Evolutionary conservation across 2,329 filamentous ascomycete species (phyloP), one percentile per base, ranked within the genome.

Genomic region (Nemania abortiva): DNA sequence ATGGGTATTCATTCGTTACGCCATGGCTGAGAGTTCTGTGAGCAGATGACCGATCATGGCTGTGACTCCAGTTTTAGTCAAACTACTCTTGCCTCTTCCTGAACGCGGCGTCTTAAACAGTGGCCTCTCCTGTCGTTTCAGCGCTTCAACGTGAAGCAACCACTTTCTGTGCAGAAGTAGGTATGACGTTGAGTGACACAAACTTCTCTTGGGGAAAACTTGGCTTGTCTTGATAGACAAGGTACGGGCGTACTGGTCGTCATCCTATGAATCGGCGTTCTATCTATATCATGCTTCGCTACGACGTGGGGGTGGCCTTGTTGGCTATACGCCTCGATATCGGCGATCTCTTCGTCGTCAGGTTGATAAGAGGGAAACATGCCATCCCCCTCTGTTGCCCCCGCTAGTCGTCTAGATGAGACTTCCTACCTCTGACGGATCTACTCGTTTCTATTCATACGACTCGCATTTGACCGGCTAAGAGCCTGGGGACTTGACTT

Each of bases 221-320:
- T 5, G 5, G 24, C 24, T 27, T 27, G 24, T 5, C 24, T 27
- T 27, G 24, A 27, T 27, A 27, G 24, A 37, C 2, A 2, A 9
- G 34, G 24, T 27, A 27, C 24, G 7, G 34, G 34, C 11, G 7
- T 2, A 37, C 11, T 37, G 34, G 11, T 9, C 24, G 54, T 57
- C 27, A 22, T 31, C 20, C 15, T 20, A 27, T 10, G 34, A 11
- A 56, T 42, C 37, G 6, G 53, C 34, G 54, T 57, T 57, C 20
- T 57, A 42, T 27, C 20, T 57, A 57, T 57, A 11, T 42, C 29
- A 29, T 31, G 20, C n/a, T 37, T 10, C 31, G 29, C 31, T 65
- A 29, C 56, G 9, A 60, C 39, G 37, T 55, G 29, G 56, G 27
- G 6, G 56, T 65, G 56, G 63, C 63, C 55, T 49, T 52, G 61